A percentile compares a stretch with the other conserved stretches of the same genome.
These are phyloP conservation scores for Saccharomyces hybrid DNA, from an alignment of 1,139 yeast species.

Conservation along the genomic window DNA sequence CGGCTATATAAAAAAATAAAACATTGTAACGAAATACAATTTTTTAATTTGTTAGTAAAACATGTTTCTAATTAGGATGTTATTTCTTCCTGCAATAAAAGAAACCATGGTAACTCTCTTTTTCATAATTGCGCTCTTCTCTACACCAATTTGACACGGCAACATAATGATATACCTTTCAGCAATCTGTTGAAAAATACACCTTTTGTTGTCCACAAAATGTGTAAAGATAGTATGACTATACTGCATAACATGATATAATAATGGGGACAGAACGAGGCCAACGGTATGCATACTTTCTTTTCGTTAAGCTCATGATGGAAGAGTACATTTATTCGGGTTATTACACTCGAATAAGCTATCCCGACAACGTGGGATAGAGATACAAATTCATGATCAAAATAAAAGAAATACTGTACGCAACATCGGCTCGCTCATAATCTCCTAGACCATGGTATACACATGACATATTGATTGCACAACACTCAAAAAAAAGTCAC, in stretches of 20 bases:
- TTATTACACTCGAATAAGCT: background rate
- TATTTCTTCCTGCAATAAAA: background rate
- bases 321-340: background rate
- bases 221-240: background rate
- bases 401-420: background rate
- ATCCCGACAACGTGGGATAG: background rate
- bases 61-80: background rate
- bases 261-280: background rate
- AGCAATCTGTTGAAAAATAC: background rate
- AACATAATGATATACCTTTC: background rate
- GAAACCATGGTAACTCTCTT: background rate
- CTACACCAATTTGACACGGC: background rate
- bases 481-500: constrained; percentile 22
- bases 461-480: background rate
- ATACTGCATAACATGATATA: background rate
- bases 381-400: background rate
- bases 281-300: background rate
- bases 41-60: constrained; percentile 16
- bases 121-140: background rate
- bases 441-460: background rate
- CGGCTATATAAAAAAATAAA: constrained; percentile 53
- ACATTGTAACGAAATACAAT: constrained; percentile 6
- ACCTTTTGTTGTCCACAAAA: background rate
- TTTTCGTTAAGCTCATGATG: background rate
- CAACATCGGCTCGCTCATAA: background rate